These are phyloP conservation scores for Hibiscus trionum DNA, from an alignment of 345 rosid species.

Conservation along the genomic window DNA sequence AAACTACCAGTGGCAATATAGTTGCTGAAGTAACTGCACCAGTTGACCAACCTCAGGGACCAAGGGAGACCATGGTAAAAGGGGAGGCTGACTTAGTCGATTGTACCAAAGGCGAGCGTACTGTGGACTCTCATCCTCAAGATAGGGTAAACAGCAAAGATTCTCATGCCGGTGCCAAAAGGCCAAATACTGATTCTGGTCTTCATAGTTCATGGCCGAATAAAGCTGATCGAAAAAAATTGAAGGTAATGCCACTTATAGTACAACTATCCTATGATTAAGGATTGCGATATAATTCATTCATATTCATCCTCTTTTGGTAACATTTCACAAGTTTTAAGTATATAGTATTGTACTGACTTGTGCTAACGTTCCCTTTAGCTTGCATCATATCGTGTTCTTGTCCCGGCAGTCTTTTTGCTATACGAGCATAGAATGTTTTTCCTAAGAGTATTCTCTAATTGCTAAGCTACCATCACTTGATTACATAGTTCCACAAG, in stretches of 20 bases:
- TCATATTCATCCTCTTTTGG: not conserved
- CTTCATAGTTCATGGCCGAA: conserved; percentile 31
- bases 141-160: conserved; percentile 20
- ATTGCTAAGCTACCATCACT: not conserved
- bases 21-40: conserved; percentile 26
- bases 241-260: conserved; percentile 32
- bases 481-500: not conserved
- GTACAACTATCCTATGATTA: not conserved
- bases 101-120: conserved; percentile 25
- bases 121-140: conserved; percentile 11
- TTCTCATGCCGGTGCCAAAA: conserved; percentile 19
- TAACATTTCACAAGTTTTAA: not conserved
- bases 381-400: not conserved
- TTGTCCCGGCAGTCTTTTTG: too few species aligned
- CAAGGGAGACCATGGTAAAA: conserved; percentile 23
- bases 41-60: conserved; percentile 15
- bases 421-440: too few species aligned
- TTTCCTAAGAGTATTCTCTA: not conserved
- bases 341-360: not conserved
- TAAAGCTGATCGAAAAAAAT: conserved; percentile 55
- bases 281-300: not conserved
- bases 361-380: not conserved
- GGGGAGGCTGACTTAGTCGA: conserved; percentile 43
- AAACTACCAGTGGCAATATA: conserved; percentile 49
- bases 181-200: conserved; percentile 28